Evolutionary conservation across 2,329 filamentous ascomycete genomes (phyloP).

Genomic region (Fusarium bactridioides): DNA sequence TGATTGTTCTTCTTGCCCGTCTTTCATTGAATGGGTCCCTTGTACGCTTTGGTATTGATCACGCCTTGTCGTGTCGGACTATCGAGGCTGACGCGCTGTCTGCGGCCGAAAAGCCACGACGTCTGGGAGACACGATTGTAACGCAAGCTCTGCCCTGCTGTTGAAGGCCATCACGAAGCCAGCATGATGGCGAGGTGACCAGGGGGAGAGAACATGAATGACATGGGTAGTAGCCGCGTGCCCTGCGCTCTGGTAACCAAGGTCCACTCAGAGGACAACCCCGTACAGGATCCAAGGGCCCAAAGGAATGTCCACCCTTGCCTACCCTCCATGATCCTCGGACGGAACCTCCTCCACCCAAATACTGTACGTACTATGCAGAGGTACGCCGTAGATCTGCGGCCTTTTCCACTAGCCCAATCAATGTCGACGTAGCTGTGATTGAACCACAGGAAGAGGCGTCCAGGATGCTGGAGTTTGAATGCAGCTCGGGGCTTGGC

Average conservation of each 20-base stretch:
- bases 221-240: constrained; percentile 30
- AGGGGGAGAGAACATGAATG: constrained; percentile 29
- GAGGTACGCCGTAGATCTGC: constrained; percentile 40
- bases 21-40: not conserved
- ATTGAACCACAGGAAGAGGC: constrained; percentile 35
- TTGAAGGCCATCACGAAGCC: constrained; percentile 38
- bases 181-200: constrained; percentile 36
- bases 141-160: constrained; percentile 28
- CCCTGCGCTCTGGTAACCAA: constrained; percentile 30
- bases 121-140: constrained; percentile 16
- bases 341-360: constrained; percentile 18
- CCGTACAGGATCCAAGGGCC: constrained; percentile 34
- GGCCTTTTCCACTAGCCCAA: constrained; percentile 42
- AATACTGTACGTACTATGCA: constrained; percentile 38
- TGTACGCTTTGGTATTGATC: not conserved
- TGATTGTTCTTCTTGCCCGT: not conserved
- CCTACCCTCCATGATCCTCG: not conserved
- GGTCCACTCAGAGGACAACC: constrained; percentile 33
- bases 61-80: not conserved
- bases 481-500: constrained; percentile 42
- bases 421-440: constrained; percentile 36
- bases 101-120: constrained; percentile 19
- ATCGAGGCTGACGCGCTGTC: constrained; percentile 11
- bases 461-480: constrained; percentile 39
- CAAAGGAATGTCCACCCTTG: constrained; percentile 38